Conservation (phyloP, 768 basidiomycete species). For the Coprinellus micaceus region DNA sequence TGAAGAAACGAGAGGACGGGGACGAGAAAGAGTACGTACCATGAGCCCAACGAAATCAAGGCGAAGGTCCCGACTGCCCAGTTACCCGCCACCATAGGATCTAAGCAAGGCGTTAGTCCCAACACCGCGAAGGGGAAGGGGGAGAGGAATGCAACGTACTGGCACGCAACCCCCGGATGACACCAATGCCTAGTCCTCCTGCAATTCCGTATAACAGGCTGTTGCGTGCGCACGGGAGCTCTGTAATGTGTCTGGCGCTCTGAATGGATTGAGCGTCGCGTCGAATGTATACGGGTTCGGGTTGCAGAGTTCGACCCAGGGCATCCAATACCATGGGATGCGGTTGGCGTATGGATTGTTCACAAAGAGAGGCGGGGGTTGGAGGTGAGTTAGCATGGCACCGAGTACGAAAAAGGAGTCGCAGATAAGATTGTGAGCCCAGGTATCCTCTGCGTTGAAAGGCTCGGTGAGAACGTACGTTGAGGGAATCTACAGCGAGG, state of each 20-base stretch:
- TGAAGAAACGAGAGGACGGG: no score
- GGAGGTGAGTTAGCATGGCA: no score
- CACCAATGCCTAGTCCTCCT: constrained; percentile 73
- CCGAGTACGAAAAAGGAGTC: no score
- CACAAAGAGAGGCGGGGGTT: background rate
- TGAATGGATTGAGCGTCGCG: constrained; percentile 11
- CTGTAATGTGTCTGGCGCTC: constrained; percentile 60
- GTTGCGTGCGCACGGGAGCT: constrained; percentile 75
- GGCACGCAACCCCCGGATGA: constrained; percentile 63
- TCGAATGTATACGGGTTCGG: background rate
- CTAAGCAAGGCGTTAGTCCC: constrained; percentile 29
- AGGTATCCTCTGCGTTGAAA: no score
- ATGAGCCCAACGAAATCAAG: constrained; percentile 62
- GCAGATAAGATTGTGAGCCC: no score
- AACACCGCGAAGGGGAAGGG: background rate
- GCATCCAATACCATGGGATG: no score
- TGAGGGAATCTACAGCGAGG: constrained; percentile 31
- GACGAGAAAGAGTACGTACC: constrained; percentile 40
- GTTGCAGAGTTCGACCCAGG: no score
- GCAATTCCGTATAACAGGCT: constrained; percentile 75
- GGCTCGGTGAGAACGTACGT: constrained; percentile 21
- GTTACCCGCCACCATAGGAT: constrained; percentile 62
- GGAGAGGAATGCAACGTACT: constrained; percentile 38
- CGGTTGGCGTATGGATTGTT: no score
- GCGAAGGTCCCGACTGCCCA: constrained; percentile 80